A percentile compares a stretch with the other conserved stretches of the same genome.
phyloP scores from a whole-genome alignment of 176 grass and related monocot species.

The Carex scoparia region DNA sequence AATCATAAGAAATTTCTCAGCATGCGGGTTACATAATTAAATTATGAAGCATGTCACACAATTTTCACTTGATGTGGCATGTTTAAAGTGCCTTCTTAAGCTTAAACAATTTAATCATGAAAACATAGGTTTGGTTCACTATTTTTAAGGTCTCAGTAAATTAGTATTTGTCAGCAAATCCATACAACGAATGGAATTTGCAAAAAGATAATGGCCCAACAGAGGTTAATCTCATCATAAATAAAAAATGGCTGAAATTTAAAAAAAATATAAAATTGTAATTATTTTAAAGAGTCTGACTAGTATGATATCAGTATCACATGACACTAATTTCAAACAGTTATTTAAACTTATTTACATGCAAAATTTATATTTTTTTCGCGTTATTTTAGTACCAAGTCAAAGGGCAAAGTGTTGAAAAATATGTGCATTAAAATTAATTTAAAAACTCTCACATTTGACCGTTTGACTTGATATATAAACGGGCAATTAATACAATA shows the following conservation, averaged over 20 bases:
- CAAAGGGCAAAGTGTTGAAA: no score
- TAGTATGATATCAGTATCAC: no score
- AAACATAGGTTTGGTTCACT: background rate
- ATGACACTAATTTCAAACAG: no score
- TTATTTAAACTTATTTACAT: no score
- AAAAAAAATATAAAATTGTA: background rate
- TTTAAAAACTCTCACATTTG: no score
- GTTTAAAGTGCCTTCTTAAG: background rate
- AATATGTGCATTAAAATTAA: no score
- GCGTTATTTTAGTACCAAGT: no score
- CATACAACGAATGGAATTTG: background rate
- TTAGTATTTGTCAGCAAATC: constrained; percentile 5
- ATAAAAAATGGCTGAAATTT: background rate
- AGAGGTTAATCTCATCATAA: no score
- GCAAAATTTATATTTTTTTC: no score
- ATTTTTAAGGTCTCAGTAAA: background rate
- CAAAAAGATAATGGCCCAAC: no score
- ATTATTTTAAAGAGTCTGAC: background rate
- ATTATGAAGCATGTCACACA: background rate
- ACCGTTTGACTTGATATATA: no score
- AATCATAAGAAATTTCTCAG: background rate
- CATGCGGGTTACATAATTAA: background rate
- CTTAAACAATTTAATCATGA: background rate
- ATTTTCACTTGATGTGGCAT: background rate
- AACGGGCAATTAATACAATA: no score